Evolutionary conservation across 345 rosid genomes (phyloP).

Genomic region (Erysimum cheiranthoides): DNA sequence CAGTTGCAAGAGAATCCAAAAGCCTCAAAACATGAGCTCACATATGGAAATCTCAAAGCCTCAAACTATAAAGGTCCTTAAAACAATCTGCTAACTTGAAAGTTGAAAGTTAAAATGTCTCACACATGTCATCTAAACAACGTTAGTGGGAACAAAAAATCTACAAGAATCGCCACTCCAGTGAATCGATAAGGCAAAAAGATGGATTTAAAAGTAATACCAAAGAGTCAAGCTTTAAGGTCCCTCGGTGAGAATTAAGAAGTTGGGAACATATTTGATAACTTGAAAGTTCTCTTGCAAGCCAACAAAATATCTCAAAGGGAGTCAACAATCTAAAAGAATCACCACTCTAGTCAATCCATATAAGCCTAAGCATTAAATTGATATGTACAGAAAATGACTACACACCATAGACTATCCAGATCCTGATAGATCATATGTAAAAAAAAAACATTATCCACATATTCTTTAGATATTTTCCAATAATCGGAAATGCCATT

Average conservation of each 20-base stretch:
- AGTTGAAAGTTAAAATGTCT: background rate
- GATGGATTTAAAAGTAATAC: background rate
- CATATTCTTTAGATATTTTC: background rate
- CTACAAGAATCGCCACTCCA: background rate
- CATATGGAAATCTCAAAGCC: conserved; percentile 10
- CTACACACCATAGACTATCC: background rate
- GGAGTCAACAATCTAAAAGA: conserved; percentile 20
- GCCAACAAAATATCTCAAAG: conserved; percentile 20
- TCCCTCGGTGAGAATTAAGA: background rate
- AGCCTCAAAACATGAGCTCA: conserved; percentile 31
- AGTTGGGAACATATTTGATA: conserved; percentile 3
- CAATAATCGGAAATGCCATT: conserved; percentile 1
- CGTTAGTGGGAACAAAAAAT: background rate
- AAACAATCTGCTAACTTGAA: background rate
- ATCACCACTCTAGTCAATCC: conserved; percentile 10
- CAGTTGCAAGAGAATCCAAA: background rate
- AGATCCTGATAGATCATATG: background rate
- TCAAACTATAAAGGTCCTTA: background rate
- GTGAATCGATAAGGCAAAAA: background rate
- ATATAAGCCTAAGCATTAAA: background rate
- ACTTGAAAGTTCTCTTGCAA: conserved; percentile 3
- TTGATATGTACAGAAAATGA: conserved; percentile 26
- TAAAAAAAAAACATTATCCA: background rate
- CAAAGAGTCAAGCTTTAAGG: conserved; percentile 22
- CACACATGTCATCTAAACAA: conserved; percentile 6